These are phyloP conservation scores for Starmerella bombicola DNA, from an alignment of 805 yeast genomes.

Conservation along the genomic window DNA sequence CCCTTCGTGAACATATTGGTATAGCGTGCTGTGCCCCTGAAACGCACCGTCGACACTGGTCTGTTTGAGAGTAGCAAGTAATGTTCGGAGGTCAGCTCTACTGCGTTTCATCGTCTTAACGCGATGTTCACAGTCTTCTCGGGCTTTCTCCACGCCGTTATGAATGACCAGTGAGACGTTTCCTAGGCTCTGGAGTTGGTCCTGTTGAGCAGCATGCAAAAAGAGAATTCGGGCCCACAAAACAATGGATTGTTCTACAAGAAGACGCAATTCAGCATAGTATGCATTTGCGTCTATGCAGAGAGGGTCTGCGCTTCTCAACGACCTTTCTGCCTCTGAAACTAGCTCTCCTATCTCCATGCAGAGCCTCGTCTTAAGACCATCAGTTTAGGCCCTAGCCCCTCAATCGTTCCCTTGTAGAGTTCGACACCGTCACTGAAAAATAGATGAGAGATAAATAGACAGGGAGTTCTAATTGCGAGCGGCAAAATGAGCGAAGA, in stretches of 20 bases:
- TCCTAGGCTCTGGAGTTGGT: constrained; percentile 32
- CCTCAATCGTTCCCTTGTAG: too few relatives aligned
- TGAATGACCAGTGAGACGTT: constrained; percentile 29
- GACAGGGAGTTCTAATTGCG: too few relatives aligned
- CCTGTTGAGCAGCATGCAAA: constrained; percentile 35
- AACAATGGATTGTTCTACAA: constrained; percentile 34
- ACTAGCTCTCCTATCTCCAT: constrained; percentile 40
- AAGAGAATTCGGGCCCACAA: constrained; percentile 36
- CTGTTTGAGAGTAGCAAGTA: constrained; percentile 15
- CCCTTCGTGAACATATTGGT: constrained; percentile 19
- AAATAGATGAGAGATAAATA: too few relatives aligned
- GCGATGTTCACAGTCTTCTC: constrained; percentile 8
- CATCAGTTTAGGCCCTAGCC: too few relatives aligned
- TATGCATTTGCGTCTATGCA: constrained; percentile 41
- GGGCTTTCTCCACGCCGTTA: constrained; percentile 22
- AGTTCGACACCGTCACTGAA: too few relatives aligned
- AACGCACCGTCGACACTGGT: constrained; percentile 17
- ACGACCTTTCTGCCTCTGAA: constrained; percentile 37
- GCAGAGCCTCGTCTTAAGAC: too few relatives aligned
- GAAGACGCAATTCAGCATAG: constrained; percentile 30
- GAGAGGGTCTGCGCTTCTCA: constrained; percentile 38
- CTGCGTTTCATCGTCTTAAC: constrained; percentile 11
- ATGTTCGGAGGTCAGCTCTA: constrained; percentile 16
- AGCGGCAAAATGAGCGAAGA: too few relatives aligned
- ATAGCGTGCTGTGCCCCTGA: constrained; percentile 10